These are phyloP conservation scores for Allium sativum DNA, from an alignment of 106 monocot species.

Conservation along the genomic window DNA sequence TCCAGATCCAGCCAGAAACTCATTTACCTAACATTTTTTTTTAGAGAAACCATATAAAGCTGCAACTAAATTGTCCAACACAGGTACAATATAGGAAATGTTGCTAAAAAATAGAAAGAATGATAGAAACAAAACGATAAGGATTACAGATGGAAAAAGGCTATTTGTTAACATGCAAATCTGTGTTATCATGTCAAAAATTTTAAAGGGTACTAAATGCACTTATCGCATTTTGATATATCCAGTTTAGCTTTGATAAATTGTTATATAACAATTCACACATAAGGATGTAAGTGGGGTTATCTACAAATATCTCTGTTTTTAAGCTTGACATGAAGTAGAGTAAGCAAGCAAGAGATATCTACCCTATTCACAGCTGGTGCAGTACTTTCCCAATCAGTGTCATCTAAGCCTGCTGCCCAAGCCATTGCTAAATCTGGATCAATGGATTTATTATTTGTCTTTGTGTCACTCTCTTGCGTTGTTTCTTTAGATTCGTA, in stretches of 20 bases:
- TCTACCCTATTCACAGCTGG: slow-evolving; percentile 77
- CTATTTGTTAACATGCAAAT: too few species aligned
- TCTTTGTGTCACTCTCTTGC: slow-evolving; percentile 21
- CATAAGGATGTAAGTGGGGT: too few species aligned
- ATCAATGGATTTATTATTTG: slow-evolving; percentile 32
- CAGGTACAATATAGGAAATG: background rate
- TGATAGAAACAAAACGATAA: background rate
- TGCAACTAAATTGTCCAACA: too few species aligned
- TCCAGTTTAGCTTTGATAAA: background rate
- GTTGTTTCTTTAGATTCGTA: slow-evolving; percentile 56
- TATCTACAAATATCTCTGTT: too few species aligned
- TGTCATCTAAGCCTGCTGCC: slow-evolving; percentile 82
- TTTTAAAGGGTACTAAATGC: background rate
- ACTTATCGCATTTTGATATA: background rate
- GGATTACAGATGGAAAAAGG: background rate
- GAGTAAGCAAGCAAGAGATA: background rate
- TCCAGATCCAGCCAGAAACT: slow-evolving; percentile 97
- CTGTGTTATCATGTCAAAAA: too few species aligned
- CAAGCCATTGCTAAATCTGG: slow-evolving; percentile 95
- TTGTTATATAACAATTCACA: too few species aligned
- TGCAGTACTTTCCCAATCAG: slow-evolving; percentile 63
- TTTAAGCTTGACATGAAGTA: too few species aligned
- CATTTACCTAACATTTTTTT: slow-evolving; percentile 61
- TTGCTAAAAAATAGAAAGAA: background rate
- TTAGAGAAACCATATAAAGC: background rate